Conservation (phyloP, 2,329 filamentous ascomycete genomes). For the Alternaria postmessia region DNA sequence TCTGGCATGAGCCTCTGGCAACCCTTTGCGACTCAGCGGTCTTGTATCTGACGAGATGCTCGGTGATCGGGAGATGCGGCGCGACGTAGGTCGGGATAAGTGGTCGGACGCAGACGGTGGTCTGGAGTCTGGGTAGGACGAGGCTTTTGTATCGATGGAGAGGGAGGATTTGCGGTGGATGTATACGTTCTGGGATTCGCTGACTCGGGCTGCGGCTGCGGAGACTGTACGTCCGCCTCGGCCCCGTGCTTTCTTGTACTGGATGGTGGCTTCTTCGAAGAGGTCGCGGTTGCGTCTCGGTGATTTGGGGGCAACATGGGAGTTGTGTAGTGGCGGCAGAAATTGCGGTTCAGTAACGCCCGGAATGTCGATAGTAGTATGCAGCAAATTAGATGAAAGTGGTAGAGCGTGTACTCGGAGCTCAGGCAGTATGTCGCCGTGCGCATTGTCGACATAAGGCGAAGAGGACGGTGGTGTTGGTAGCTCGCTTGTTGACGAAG, state of each 20-base stretch:
- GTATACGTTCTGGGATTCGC: constrained; percentile 35
- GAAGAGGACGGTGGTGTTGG: constrained; percentile 49
- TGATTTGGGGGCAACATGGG: constrained; percentile 27
- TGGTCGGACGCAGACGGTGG: constrained; percentile 36
- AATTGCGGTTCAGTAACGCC: constrained; percentile 43
- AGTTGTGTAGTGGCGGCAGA: constrained; percentile 37
- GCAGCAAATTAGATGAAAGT: constrained; percentile 54
- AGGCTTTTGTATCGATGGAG: constrained; percentile 38
- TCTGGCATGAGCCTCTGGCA: constrained; percentile 33
- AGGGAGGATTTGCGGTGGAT: constrained; percentile 44
- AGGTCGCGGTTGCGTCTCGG: constrained; percentile 56
- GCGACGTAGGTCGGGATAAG: constrained; percentile 33
- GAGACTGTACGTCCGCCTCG: constrained; percentile 55
- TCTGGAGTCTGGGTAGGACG: constrained; percentile 31
- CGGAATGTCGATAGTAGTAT: constrained; percentile 9
- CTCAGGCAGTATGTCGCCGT: constrained; percentile 29
- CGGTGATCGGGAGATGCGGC: constrained; percentile 42
- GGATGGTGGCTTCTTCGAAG: constrained; percentile 58
- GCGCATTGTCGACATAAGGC: constrained; percentile 20
- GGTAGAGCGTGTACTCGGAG: constrained; percentile 52
- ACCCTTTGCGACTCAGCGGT: constrained; percentile 43
- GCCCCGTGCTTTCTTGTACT: constrained; percentile 52
- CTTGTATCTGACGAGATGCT: constrained; percentile 44
- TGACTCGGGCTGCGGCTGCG: constrained; percentile 51
- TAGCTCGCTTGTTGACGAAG: constrained; percentile 22